Evolutionary conservation across 192 early-diverging fungal species (phyloP), one percentile per base, ranked within the genome.

Genomic region (Mortierella claussenii): DNA sequence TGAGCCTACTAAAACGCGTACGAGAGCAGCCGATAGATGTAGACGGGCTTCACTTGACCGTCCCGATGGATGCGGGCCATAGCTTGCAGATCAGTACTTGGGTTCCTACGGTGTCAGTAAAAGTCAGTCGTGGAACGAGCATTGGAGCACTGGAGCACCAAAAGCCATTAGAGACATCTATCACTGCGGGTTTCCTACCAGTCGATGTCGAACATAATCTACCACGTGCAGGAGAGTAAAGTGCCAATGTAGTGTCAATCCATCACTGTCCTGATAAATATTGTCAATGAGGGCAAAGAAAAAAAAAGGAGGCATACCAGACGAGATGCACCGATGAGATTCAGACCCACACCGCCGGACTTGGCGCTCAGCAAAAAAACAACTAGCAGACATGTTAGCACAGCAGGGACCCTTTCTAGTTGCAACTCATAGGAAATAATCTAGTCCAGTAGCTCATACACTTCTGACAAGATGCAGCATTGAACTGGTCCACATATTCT

Each of bases 61-160:
- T 84, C 80, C 6, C 81, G 62, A 42, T 84, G 71, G 15, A 92
- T 86, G 23, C 90, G 76, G 15, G 90, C 90, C 90, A 90, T 90
- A 0, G 87, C 89, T 34, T 86, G 84, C 36, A 63, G 53, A 42
- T 84, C 85, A 13, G 71, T 61, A 28, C 69, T 80, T 30, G 68
- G 55, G n/a, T 80, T 60, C 58, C 65, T 81, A 33, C 6, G n/a
- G 21, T 2, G 18, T 30, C 23, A 8, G 28, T 26, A 27, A 18
- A 11, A 28, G 8, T 7, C 28, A 48, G 20, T 48, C 8, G 5
- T 5, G 20, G 18, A 8, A 7, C 15, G 8, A 1, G 27, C 12
- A 30, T 33, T 9, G n/a, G 6, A 48, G 12, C 11, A 13, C 42
- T 47, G 3, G 45, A 32, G 11, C 45, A 32, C 31, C 15, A 31